Conservation (phyloP, 306 rosid genomes). For the Cucumis sativus region Cucumber_9930_V3 NC_026658.2:17960501-17961000, state of each 20-base stretch:
- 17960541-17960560: slow-evolving; percentile 72
- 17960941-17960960: slow-evolving; percentile 69
- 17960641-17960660: slow-evolving; percentile 60
- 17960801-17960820: slow-evolving; percentile 69
- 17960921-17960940: slow-evolving; percentile 75
- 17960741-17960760: slow-evolving; percentile 43
- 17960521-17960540: slow-evolving; percentile 64
- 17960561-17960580: slow-evolving; percentile 60
- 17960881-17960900: slow-evolving; percentile 61
- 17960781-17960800: slow-evolving; percentile 76
- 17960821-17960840: slow-evolving; percentile 36
- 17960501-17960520: slow-evolving; percentile 28
- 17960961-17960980: slow-evolving; percentile 72
- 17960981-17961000: slow-evolving; percentile 42
- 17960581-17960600: slow-evolving; percentile 32
- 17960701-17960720: slow-evolving; percentile 76
- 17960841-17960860: slow-evolving; percentile 39
- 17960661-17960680: slow-evolving; percentile 69
- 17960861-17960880: slow-evolving; percentile 28
- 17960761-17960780: slow-evolving; percentile 55
- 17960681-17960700: slow-evolving; percentile 44
- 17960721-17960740: slow-evolving; percentile 63
- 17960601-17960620: slow-evolving; percentile 61
- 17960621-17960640: slow-evolving; percentile 82
- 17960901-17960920: slow-evolving; percentile 57